Evolutionary conservation across 2,329 filamentous ascomycete genomes (phyloP).

Genomic region (Ophioceras dolichostomum): DNA sequence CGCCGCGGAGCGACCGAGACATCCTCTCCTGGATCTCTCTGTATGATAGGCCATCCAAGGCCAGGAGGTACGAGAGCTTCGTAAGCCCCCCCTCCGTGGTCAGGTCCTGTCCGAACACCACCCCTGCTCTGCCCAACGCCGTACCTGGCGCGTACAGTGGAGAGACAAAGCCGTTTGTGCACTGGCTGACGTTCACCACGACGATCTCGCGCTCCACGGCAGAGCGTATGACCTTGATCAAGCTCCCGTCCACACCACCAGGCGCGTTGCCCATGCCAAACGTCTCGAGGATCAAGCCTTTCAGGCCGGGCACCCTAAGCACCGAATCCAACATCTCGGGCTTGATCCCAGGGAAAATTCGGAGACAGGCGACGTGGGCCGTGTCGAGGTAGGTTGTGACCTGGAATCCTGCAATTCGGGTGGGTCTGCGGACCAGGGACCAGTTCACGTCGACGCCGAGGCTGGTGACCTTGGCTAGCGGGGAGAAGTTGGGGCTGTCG

Average conservation of each 20-base stretch:
- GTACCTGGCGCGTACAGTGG: conserved; percentile 70
- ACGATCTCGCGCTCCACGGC: conserved; percentile 73
- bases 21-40: conserved; percentile 59
- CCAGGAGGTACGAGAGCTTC: conserved; percentile 78
- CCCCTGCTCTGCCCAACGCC: conserved; percentile 67
- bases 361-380: conserved; percentile 77
- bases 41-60: conserved; percentile 48
- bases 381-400: conserved; percentile 69
- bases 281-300: conserved; percentile 77
- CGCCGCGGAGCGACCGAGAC: conserved; percentile 65
- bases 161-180: conserved; percentile 63
- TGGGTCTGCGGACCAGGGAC: conserved; percentile 64
- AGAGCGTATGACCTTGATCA: conserved; percentile 65
- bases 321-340: conserved; percentile 89
- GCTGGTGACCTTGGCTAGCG: conserved; percentile 70
- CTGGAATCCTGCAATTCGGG: conserved; percentile 59
- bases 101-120: conserved; percentile 81
- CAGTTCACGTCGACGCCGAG: conserved; percentile 73
- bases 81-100: conserved; percentile 86
- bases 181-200: conserved; percentile 87
- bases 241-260: conserved; percentile 63
- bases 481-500: conserved; percentile 73
- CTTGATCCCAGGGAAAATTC: conserved; percentile 85
- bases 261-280: conserved; percentile 91
- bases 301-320: conserved; percentile 60